These are phyloP conservation scores for Epicoccum nigrum DNA, from an alignment of 2,329 filamentous ascomycete species.

Conservation along the genomic window DNA sequence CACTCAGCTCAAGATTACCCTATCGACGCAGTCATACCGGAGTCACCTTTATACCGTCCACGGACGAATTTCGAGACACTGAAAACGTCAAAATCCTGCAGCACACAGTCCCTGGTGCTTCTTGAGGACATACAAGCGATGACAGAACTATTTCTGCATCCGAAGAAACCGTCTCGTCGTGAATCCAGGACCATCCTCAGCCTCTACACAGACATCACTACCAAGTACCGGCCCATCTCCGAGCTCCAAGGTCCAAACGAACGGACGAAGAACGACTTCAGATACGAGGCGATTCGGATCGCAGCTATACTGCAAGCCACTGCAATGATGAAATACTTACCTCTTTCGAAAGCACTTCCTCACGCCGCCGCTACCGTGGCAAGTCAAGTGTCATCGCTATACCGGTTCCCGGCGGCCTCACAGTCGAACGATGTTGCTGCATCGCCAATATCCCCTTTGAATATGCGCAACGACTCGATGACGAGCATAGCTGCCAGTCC, in stretches of 20 bases:
- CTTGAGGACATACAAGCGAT: constrained; percentile 38
- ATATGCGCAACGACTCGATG: constrained; percentile 23
- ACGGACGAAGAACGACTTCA: constrained; percentile 30
- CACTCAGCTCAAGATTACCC: constrained; percentile 20
- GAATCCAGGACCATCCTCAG: constrained; percentile 23
- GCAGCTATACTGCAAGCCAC: constrained; percentile 40
- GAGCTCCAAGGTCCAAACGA: constrained; percentile 14
- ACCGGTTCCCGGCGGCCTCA: constrained; percentile 17
- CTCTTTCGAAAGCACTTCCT: constrained; percentile 37
- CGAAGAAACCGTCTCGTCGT: constrained; percentile 25
- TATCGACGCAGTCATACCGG: constrained; percentile 34
- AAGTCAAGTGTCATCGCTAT: background rate
- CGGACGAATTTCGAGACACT: constrained; percentile 36
- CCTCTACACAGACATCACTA: constrained; percentile 30
- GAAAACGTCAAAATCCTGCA: constrained; percentile 26
- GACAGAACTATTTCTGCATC: constrained; percentile 38
- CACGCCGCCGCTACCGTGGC: constrained; percentile 11
- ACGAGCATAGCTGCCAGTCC: constrained; percentile 18
- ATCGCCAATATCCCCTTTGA: constrained; percentile 10
- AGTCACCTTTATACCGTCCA: constrained; percentile 46
- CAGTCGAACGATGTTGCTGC: background rate
- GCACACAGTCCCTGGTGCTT: constrained; percentile 25
- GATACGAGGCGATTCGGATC: constrained; percentile 47
- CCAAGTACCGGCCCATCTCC: constrained; percentile 22
- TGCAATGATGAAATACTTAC: constrained; percentile 35